Evolutionary conservation across 805 yeast genomes (phyloP), one percentile per base, ranked within the genome.

Genomic region (Danielia oregonensis): DNA sequence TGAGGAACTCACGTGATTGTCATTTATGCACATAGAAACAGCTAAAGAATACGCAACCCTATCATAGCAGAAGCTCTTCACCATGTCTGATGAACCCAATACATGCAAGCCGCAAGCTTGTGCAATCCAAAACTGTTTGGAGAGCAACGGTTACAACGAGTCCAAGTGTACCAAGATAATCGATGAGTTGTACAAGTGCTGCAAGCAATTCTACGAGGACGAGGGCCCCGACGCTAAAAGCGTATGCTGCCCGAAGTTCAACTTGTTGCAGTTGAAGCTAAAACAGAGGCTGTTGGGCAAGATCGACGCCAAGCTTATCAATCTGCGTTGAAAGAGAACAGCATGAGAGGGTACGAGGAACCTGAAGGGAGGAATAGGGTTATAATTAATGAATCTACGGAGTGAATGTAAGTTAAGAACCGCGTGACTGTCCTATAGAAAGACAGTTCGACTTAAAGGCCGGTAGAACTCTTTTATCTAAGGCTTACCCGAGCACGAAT

Each of bases 401-500:
- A 40, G 64, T 81, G 44, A 40, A 64, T 81, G 83, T 81, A 54
- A 64, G 85, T 79, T 76, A 73, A 72, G 82, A 79, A 75, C 87
- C 83, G 86, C 86, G 77, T 73, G 70, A 76, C 68, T 63, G 68
- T 44, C 41, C 51, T 7, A 19, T 19, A 50, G 41, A 49, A 52
- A 48, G 49, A 55, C 52, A 63, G 68, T 74, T 66, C 80, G 82
- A 69, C 81, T 69, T 65, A 63, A 61, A 70, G 72, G 75, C 76
- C 72, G 70, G 61, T 57, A 57, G 61, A 71, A 70, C 74, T 66
- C 51, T 51, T 77, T 65, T 37, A 63, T 85, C 89, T 85, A 74
- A 83, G 93, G 84, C 85, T 68, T 65, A 84, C 93, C 93, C 93
- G 89, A 85, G 95, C 95, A 85, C 95, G 86, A 74, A 74, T 65